Base-by-base conservation (phyloP, 2,329 filamentous ascomycete species). In the Xylaria sp. region DNA sequence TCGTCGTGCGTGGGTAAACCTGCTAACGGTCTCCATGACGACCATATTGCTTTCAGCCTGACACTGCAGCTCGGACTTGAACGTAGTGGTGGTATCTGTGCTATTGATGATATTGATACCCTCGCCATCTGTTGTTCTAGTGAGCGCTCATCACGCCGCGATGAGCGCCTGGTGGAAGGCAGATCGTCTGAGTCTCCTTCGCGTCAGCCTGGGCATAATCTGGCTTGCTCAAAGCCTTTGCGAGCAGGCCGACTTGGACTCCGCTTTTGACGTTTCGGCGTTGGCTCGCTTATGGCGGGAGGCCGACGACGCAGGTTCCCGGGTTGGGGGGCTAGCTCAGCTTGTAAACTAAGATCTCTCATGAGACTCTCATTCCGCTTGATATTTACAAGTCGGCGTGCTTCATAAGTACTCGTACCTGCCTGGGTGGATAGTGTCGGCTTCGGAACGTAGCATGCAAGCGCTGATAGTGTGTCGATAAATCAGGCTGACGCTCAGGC, bases 341-440 rank as follows among this genome's bases (percentile, higher is more conserved):
- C 70, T 46, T 81, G 79, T 59, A 87, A 81, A 12, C 84, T 82
- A 18, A 87, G 81, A 48, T 83, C 80, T 57, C 81, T 80, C 3
- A 87, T 77, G 1, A 87, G 78, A 9, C 79, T 81, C 72, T 84
- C 79, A 71, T 87, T 87, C 10, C 82, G 80, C 69, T 81, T 81
- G 72, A 88, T 86, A 70, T 86, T 86, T 15, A 80, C 81, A 8
- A 80, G 77, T 2, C 85, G 81, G 23, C 82, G 79, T 1, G 80
- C 78, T 72, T 87, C 85, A 71, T 86, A 84, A 54, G 78, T 80
- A 41, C 70, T 66, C 76, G 77, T 77, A 18, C 39, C 63, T 8
- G 12, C 12, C n/a, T 34, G 28, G 20, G 34, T 18, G 13, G 25
- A 34, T 39, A 13, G 46, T 13, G 15, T 46, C 44, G 18, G 5